These are phyloP conservation scores for Lipomyces japonicus DNA, from an alignment of 805 yeast genomes.

Conservation along the genomic window DNA sequence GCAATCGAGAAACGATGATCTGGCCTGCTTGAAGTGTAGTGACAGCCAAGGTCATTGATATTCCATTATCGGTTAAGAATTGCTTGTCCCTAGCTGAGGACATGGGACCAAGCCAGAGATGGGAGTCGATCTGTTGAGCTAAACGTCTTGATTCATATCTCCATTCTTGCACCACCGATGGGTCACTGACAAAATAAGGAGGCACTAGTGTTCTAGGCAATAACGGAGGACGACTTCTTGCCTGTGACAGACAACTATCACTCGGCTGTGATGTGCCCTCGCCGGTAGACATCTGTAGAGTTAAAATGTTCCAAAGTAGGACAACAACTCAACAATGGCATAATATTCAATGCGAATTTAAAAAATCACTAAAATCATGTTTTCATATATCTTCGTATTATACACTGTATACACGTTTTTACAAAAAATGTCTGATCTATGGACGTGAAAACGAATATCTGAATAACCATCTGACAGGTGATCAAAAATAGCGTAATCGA, in stretches of 20 bases:
- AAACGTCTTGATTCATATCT: slow-evolving; percentile 35
- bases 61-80: slow-evolving; percentile 41
- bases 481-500: too few species aligned
- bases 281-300: too few species aligned
- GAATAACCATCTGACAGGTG: too few species aligned
- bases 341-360: too few species aligned
- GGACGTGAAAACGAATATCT: too few species aligned
- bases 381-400: too few species aligned
- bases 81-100: slow-evolving; percentile 42
- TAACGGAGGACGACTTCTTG: slow-evolving; percentile 16
- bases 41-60: slow-evolving; percentile 27
- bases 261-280: too few species aligned
- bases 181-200: slow-evolving; percentile 33
- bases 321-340: too few species aligned
- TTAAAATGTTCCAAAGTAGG: too few species aligned
- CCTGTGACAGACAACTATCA: slow-evolving; percentile 17
- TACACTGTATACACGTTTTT: too few species aligned
- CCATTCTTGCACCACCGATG: slow-evolving; percentile 33
- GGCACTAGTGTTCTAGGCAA: slow-evolving; percentile 29
- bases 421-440: too few species aligned
- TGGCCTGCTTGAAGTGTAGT: slow-evolving; percentile 18
- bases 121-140: slow-evolving; percentile 44
- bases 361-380: too few species aligned
- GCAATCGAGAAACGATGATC: slow-evolving; percentile 6
- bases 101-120: slow-evolving; percentile 49